Conservation (phyloP, 1,284 basidiomycete species). For the Pseudozyma pruni region DNA sequence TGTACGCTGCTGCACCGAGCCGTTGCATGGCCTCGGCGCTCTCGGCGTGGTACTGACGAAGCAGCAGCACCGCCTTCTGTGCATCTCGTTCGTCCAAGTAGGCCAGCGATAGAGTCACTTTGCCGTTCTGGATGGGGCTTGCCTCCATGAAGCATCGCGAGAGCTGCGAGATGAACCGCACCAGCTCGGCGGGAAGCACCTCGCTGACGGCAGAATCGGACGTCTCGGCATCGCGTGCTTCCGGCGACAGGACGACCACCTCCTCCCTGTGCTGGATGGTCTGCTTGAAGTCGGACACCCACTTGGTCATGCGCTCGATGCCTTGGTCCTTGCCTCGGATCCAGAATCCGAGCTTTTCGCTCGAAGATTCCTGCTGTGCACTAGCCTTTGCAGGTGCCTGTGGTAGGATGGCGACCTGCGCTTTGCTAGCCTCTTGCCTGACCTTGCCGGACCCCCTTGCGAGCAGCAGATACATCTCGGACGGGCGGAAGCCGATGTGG, state of each 20-base stretch:
- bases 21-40: constrained; percentile 17
- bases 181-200: constrained; percentile 23
- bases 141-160: constrained; percentile 45
- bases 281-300: constrained; percentile 36
- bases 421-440: constrained; percentile 28
- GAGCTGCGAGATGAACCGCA: constrained; percentile 32
- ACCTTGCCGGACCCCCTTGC: constrained; percentile 21
- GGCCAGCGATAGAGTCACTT: constrained; percentile 19
- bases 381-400: constrained; percentile 11
- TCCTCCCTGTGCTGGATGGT: constrained; percentile 26
- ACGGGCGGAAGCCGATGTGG: constrained; percentile 23
- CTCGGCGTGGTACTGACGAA: constrained; percentile 36
- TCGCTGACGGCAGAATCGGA: background rate
- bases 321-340: constrained; percentile 35
- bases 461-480: constrained; percentile 43
- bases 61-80: constrained; percentile 24
- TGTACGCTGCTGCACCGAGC: constrained; percentile 27
- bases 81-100: constrained; percentile 31
- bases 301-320: constrained; percentile 30
- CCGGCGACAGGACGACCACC: constrained; percentile 19
- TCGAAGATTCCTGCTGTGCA: background rate
- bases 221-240: background rate
- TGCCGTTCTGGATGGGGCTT: constrained; percentile 17
- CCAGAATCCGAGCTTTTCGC: constrained; percentile 36
- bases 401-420: constrained; percentile 29